A percentile compares a stretch with the other conserved stretches of the same genome.
Conservation (phyloP, 257 asterid genomes). For the Nicotiana obtusifolia region DNA sequence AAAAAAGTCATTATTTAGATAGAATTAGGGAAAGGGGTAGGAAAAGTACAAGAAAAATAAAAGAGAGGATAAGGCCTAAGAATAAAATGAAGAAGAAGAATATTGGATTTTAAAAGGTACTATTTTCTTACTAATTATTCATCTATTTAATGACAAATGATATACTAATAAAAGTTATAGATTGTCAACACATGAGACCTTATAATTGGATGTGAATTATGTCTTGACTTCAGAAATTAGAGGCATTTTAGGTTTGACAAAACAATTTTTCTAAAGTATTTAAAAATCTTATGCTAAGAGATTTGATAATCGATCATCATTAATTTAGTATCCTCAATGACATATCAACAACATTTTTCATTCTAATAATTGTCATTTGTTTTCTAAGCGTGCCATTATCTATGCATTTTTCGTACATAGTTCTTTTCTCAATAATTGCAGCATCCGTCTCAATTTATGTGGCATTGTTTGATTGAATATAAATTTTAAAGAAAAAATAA, state of each 20-base stretch:
- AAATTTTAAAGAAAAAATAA: too few relatives aligned
- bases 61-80: too few relatives aligned
- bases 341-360: background rate
- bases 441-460: too few relatives aligned
- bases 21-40: too few relatives aligned
- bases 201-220: constrained; percentile 17
- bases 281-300: constrained; percentile 17
- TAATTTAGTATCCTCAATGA: background rate
- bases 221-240: constrained; percentile 24
- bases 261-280: constrained; percentile 14
- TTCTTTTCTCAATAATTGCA: too few relatives aligned
- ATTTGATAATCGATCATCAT: background rate
- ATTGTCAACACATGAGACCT: constrained; percentile 11
- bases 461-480: too few relatives aligned
- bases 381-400: constrained; percentile 22
- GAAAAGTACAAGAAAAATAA: too few relatives aligned
- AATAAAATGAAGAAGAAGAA: background rate
- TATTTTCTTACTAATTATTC: background rate
- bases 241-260: constrained; percentile 24
- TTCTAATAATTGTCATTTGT: constrained; percentile 18
- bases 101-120: background rate
- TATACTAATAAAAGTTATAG: background rate
- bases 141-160: background rate
- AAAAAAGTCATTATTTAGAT: too few relatives aligned
- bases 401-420: too few relatives aligned